Base-by-base conservation (phyloP, 2,329 filamentous ascomycete species). In the Davidsoniella neocaledoniae region DNA sequence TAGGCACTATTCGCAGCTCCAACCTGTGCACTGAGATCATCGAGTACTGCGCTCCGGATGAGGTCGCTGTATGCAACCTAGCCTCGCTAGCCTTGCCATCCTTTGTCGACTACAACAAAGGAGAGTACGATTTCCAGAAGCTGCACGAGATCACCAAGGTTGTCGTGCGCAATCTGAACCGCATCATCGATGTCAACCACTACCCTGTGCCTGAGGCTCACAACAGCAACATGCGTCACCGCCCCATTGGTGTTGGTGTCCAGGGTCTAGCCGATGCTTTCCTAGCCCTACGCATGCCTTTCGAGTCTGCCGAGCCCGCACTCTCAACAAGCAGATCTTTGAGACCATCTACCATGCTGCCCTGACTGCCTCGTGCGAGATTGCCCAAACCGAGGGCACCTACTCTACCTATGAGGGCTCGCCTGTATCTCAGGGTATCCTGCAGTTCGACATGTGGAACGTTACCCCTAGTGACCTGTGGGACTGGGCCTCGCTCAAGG, bases 1-100 rank as follows among this genome's bases (percentile, higher is more conserved):
- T 98, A 29, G 91, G 91, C 57, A 95, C 88, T 55, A 98, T 98
- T 60, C 87, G 87, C 67, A 95, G 86, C 74, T 98, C 91, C 62
- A 98, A 98, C 68, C 75, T 98, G 45, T 98, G 91, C 79, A 96
- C 90, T 46, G 91, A 98, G 69, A 98, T 98, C 59, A 77, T 98
- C 56, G 91, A 98, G 72, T 98, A 95, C 73, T 93, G 75, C 56
- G 86, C 91, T 36, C 90, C 91, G 36, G 91, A 98, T 66, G 91
- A 98, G 76, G 91, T 98, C 46, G 91, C 91, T 58, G 91, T 96
- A 53, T 98, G 91, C 75, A 98, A 98, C 71, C 70, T 98, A 66
- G 91, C 91, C 37, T 98, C 91, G 4, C 73, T 98, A 55, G 86
- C 91, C 50, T 77, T 98, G 40, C 90, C 91, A 16, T 83, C 86